Evolutionary conservation across 225 moss, liverwort and hornwort species (phyloP), one percentile per base, ranked within the genome.

Genomic region (Rhytidiadelphus loreus): DNA sequence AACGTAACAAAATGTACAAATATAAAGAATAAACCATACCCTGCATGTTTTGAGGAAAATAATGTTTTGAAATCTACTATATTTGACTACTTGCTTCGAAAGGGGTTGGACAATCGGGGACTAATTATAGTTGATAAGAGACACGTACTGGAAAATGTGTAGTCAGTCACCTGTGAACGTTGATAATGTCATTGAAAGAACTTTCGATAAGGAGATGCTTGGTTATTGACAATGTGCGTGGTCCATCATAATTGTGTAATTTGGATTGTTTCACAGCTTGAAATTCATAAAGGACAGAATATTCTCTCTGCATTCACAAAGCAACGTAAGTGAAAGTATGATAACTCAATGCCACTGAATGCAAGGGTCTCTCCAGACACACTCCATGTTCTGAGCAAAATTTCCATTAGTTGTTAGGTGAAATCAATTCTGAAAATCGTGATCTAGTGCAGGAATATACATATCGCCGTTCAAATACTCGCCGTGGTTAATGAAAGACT

Each of bases 131-230:
- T 59, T 82, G 56, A 62, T 68, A 53, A 56, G 58, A 80, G n/a
- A 73, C 89, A 88, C 59, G 39, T 61, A 74, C 74, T 88, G 61
- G 61, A 90, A 59, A 55, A 71, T 59, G 79, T 39, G 74, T 77
- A 87, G 68, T 83, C 33, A 83, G 82, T 84, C 75, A 98, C 98
- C 97, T 98, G 94, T 96, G 97, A 76, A 98, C 92, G 85, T 96
- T 95, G 73, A 98, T 87, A 76, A 97, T 94, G 81, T 97, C 96
- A 81, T 93, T 94, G 77, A 94, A 92, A 76, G 93, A 96, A 86
- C 93, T 98, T 90, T 98, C 98, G 87, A 98, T 95, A 35, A 96
- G 94, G 83, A 94, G 96, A 91, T 96, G 93, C 88, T 97, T 93
- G 83, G 98, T 96, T 53, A 98, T 89, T 77, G 94, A 94, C 83